A percentile compares a stretch with the other conserved stretches of the same genome.
Conservation (phyloP, 441 rosid genomes). For the Jatropha multifida region DNA sequence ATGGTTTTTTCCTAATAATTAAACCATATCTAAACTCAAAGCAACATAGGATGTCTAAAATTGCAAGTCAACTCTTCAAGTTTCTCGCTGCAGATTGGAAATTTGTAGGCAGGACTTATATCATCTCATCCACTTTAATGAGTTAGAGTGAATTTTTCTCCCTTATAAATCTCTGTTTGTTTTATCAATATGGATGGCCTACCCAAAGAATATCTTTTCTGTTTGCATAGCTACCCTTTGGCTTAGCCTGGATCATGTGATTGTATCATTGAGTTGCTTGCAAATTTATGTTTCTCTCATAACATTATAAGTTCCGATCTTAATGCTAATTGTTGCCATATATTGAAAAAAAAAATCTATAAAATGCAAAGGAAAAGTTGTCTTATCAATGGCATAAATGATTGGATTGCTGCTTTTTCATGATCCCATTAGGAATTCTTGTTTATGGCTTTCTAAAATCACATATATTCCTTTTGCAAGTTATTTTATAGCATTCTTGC, state of each 20-base stretch:
- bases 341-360: neutral
- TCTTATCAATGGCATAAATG: neutral
- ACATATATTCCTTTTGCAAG: neutral
- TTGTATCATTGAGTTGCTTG: neutral
- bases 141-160: neutral
- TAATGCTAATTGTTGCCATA: neutral
- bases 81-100: neutral
- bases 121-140: neutral
- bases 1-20: neutral
- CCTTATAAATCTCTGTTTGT: neutral
- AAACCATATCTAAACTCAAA: neutral
- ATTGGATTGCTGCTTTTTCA: neutral
- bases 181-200: neutral
- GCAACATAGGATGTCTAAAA: neutral
- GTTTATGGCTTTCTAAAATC: neutral
- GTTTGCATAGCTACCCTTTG: neutral
- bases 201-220: neutral
- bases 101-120: neutral
- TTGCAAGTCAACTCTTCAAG: neutral
- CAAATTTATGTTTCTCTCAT: no score
- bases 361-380: neutral
- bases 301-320: neutral
- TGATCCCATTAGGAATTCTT: neutral
- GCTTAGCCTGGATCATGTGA: neutral
- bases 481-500: neutral